Conservation (phyloP, 352 stramenopile species). For the Phytophthora macrochlamydospora region DNA sequence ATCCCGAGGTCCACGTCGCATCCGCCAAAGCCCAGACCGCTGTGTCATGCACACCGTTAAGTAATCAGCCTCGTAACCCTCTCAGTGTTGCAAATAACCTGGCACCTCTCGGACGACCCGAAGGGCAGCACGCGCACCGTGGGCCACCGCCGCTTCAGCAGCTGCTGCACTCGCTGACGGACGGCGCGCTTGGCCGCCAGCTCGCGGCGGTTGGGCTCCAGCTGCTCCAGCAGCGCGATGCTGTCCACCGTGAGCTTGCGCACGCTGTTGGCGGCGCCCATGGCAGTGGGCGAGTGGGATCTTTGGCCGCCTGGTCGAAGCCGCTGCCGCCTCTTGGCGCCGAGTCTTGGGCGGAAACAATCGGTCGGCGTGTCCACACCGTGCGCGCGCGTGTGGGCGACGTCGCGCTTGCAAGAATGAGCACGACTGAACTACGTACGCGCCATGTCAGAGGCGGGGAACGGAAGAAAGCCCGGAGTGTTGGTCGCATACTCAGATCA, state of each 20-base stretch:
- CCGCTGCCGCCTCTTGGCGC: slow-evolving; percentile 3
- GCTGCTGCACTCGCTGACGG: slow-evolving; percentile 53
- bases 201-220: slow-evolving; percentile 75
- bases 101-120: slow-evolving; percentile 79
- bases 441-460: neutral
- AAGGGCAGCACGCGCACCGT: slow-evolving; percentile 67
- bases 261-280: slow-evolving; percentile 82
- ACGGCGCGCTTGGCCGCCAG: slow-evolving; percentile 54
- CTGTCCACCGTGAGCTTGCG: slow-evolving; percentile 83
- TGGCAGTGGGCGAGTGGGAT: slow-evolving; percentile 21
- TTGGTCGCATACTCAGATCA: slow-evolving; percentile 1
- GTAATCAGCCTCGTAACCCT: too few species aligned
- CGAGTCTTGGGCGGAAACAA: neutral
- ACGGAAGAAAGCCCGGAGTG: neutral
- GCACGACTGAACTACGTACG: neutral
- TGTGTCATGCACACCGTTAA: slow-evolving; percentile 20
- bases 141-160: slow-evolving; percentile 62
- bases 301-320: neutral
- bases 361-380: neutral
- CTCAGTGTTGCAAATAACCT: neutral
- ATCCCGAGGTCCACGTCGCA: slow-evolving; percentile 85
- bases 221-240: slow-evolving; percentile 77
- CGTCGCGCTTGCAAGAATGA: neutral
- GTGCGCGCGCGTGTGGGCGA: neutral
- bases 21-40: slow-evolving; percentile 73